These are phyloP conservation scores for Phylloporus rhodoxanthus DNA, from an alignment of 768 basidiomycete genomes.

Conservation along the genomic window DNA sequence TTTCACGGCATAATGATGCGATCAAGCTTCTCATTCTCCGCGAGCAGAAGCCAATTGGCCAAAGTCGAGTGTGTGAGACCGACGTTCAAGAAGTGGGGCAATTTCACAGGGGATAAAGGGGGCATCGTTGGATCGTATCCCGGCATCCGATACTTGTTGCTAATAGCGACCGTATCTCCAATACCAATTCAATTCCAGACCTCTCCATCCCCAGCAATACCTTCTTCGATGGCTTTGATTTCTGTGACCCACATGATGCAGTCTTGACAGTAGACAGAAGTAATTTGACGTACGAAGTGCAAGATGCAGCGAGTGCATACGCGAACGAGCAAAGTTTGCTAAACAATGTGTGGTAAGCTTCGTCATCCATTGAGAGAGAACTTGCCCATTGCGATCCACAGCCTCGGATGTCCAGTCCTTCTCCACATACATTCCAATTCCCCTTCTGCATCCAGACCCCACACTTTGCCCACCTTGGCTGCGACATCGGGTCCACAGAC, in stretches of 20 bases:
- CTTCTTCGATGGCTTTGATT: slow-evolving; percentile 28
- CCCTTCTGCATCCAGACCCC: slow-evolving; percentile 64
- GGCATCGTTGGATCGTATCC: neutral
- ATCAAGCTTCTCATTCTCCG: neutral
- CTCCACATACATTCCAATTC: slow-evolving; percentile 44
- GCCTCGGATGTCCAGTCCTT: slow-evolving; percentile 32
- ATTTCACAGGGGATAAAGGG: neutral
- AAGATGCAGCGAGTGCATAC: slow-evolving; percentile 27
- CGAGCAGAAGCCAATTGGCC: neutral
- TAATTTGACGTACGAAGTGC: slow-evolving; percentile 22
- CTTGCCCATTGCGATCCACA: slow-evolving; percentile 27
- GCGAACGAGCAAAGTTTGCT: slow-evolving; percentile 21
- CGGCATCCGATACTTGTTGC: neutral
- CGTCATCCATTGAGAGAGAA: neutral
- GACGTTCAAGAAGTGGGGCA: neutral
- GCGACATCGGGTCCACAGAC: slow-evolving; percentile 45
- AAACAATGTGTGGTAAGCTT: neutral
- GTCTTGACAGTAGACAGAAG: too few relatives aligned
- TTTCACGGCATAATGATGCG: neutral
- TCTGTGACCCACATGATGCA: slow-evolving; percentile 17
- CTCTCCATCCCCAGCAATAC: slow-evolving; percentile 15
- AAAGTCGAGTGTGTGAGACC: neutral
- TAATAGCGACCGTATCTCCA: neutral
- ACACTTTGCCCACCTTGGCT: slow-evolving; percentile 45
- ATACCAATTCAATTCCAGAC: slow-evolving; percentile 1